A percentile compares a stretch with the other conserved stretches of the same genome.
phyloP scores from a whole-genome alignment of 306 rosid species.

The Malus sieversii region DNA sequence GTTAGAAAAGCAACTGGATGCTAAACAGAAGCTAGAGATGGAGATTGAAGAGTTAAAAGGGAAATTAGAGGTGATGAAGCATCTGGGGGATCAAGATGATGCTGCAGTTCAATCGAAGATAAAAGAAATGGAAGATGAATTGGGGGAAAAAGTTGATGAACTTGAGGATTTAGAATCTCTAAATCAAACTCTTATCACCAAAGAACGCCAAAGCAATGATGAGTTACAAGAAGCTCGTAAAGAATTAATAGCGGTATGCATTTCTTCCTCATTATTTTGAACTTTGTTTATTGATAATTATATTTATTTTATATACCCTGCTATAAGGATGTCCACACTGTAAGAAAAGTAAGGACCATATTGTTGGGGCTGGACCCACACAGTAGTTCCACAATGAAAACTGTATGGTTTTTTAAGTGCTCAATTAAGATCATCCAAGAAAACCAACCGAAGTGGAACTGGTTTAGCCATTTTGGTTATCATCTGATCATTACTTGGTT shows the following conservation, averaged over 20 bases:
- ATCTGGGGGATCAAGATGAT: slow-evolving; percentile 90
- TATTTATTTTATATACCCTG: background rate
- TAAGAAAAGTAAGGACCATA: background rate
- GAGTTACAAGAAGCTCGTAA: slow-evolving; percentile 90
- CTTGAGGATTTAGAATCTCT: slow-evolving; percentile 41
- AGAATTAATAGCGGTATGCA: slow-evolving; percentile 45
- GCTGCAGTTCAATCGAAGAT: slow-evolving; percentile 66
- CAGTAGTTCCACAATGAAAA: background rate
- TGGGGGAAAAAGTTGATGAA: slow-evolving; percentile 44
- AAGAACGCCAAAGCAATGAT: slow-evolving; percentile 92
- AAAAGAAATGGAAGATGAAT: slow-evolving; percentile 64
- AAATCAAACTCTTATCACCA: slow-evolving; percentile 52
- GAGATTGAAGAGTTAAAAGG: slow-evolving; percentile 91
- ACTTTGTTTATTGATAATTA: background rate
- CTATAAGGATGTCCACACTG: background rate
- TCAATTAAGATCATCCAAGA: background rate
- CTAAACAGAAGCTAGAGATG: slow-evolving; percentile 87
- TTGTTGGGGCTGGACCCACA: background rate
- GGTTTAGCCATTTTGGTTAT: background rate
- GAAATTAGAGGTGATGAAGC: slow-evolving; percentile 86
- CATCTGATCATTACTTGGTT: background rate
- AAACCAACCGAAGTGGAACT: background rate
- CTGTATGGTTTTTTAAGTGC: background rate
- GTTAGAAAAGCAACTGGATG: slow-evolving; percentile 82
- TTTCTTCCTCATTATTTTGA: slow-evolving; percentile 4